phyloP scores from a whole-genome alignment of 768 basidiomycete species.

The Dendrothele bispora region DNA sequence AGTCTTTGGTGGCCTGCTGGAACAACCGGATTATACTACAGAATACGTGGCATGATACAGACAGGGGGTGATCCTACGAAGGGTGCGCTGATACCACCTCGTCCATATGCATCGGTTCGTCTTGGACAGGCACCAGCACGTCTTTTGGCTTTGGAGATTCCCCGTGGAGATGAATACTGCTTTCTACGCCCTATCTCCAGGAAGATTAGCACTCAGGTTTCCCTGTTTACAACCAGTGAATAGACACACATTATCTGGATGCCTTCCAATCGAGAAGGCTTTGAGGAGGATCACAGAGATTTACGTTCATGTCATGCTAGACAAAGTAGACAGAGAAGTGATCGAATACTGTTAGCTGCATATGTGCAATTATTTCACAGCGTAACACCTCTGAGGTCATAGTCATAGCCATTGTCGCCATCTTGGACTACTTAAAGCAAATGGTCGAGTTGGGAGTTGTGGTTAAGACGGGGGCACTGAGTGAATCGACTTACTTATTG shows the following conservation, averaged over 20 bases:
- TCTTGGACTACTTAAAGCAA: no score
- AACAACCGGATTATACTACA: background rate
- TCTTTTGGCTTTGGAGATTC: conserved; percentile 8
- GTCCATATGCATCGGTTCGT: conserved; percentile 41
- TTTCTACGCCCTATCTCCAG: conserved; percentile 45
- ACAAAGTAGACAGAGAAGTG: no score
- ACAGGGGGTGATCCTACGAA: conserved; percentile 15
- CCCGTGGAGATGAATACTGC: conserved; percentile 13
- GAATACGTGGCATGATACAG: conserved; percentile 26
- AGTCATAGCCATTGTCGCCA: background rate
- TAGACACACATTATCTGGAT: conserved; percentile 27
- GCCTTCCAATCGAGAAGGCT: conserved; percentile 16
- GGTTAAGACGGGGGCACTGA: no score
- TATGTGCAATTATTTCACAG: no score
- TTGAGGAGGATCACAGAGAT: conserved; percentile 55
- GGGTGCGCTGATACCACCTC: conserved; percentile 21
- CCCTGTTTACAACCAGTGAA: background rate
- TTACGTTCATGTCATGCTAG: no score
- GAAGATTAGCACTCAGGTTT: conserved; percentile 18
- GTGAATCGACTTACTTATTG: no score
- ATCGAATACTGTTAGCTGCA: no score
- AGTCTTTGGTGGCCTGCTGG: conserved; percentile 9
- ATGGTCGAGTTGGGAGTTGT: no score
- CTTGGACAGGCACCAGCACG: conserved; percentile 32
- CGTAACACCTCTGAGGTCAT: conserved; percentile 4